Evolutionary conservation across 2,329 filamentous ascomycete species (phyloP).

Genomic region (Aspergillus sp.): DNA sequence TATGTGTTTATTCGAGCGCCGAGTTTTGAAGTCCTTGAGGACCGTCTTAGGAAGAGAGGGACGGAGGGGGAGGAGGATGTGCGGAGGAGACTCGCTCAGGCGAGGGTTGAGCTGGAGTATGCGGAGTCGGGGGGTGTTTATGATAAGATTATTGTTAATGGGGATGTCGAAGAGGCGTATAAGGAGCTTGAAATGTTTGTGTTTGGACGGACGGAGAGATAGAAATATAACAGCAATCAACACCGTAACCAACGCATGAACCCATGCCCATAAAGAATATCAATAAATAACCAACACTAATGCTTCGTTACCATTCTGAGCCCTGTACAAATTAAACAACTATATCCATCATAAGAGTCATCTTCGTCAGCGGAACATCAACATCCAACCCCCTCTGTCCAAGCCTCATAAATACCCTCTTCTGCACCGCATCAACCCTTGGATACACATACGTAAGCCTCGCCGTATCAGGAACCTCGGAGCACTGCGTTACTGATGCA

Average conservation of each 20-base stretch:
- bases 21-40: slow-evolving; percentile 67
- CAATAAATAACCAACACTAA: too few relatives aligned
- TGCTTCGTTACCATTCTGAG: too few relatives aligned
- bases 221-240: too few relatives aligned
- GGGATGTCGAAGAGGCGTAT: background rate
- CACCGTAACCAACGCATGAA: too few relatives aligned
- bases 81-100: slow-evolving; percentile 65
- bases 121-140: slow-evolving; percentile 62
- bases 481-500: background rate
- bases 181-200: background rate
- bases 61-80: slow-evolving; percentile 71
- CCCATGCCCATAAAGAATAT: too few relatives aligned
- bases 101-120: slow-evolving; percentile 68
- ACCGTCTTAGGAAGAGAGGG: slow-evolving; percentile 66
- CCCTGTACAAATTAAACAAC: too few relatives aligned
- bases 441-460: background rate
- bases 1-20: slow-evolving; percentile 82
- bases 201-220: too few relatives aligned
- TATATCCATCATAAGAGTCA: background rate
- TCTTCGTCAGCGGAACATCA: background rate
- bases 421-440: background rate
- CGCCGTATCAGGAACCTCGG: background rate
- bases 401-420: background rate
- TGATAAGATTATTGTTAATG: slow-evolving; percentile 38
- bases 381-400: background rate